Evolutionary conservation across 176 grass and related monocot species (phyloP).

Genomic region (Stipa capillata): DNA sequence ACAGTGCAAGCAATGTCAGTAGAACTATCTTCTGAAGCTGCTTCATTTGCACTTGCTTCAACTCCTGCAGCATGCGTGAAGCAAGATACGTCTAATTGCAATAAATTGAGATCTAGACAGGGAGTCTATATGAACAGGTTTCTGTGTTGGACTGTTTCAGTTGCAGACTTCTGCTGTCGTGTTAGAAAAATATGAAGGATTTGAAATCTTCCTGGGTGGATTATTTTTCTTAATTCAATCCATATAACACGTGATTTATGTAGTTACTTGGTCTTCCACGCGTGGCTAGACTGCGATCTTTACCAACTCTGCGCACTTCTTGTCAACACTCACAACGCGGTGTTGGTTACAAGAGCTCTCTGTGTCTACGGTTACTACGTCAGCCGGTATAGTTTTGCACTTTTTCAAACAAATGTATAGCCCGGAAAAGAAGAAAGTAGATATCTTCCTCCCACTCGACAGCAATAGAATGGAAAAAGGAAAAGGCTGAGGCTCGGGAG

Average conservation of each 20-base stretch:
- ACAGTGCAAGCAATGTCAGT: constrained; percentile 3
- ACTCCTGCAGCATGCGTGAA: background rate
- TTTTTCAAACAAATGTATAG: background rate
- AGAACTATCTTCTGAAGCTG: background rate
- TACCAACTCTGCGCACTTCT: background rate
- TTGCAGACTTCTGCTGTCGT: background rate
- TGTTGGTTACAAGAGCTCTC: background rate
- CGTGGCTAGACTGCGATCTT: background rate
- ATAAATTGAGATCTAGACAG: background rate
- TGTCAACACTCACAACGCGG: background rate
- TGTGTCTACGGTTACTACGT: background rate
- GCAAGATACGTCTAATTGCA: background rate
- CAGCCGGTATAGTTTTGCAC: background rate
- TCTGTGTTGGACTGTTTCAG: background rate
- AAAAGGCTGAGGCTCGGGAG: background rate
- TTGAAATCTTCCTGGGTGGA: background rate
- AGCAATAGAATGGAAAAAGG: background rate
- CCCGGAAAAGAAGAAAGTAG: background rate
- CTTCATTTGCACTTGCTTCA: constrained; percentile 14
- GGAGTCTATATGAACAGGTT: background rate
- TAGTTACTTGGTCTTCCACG: background rate
- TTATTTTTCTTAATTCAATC: background rate
- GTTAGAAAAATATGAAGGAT: background rate
- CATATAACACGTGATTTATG: background rate
- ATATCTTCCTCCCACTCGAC: background rate